A percentile compares a stretch with the other conserved stretches of the same genome.
Conservation (phyloP, 2,329 filamentous ascomycete genomes). For the Aspergillaceae sp. region DNA sequence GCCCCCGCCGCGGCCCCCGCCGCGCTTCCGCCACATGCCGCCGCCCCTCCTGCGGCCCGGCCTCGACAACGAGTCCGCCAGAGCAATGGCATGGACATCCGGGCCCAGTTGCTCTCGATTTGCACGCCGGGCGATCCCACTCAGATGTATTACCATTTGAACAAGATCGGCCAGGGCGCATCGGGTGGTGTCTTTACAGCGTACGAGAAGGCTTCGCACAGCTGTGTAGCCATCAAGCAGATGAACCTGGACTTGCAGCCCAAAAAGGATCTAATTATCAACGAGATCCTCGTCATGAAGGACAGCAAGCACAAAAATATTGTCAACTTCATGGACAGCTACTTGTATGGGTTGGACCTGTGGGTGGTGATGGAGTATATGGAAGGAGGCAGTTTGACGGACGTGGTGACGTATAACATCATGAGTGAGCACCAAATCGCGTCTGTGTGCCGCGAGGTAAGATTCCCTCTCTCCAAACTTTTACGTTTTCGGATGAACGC, state of each 20-base stretch:
- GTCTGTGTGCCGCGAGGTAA: slow-evolving; percentile 77
- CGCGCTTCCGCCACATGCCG: slow-evolving; percentile 18
- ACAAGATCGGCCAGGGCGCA: slow-evolving; percentile 94
- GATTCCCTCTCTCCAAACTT: slow-evolving; percentile 11
- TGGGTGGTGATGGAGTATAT: slow-evolving; percentile 99
- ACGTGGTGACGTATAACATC: slow-evolving; percentile 98
- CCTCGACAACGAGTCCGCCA: slow-evolving; percentile 71
- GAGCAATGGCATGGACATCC: slow-evolving; percentile 72
- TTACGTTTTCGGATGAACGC: slow-evolving; percentile 4
- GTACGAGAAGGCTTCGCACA: slow-evolving; percentile 72
- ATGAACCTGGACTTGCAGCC: slow-evolving; percentile 99
- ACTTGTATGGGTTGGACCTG: slow-evolving; percentile 76
- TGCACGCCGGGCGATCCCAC: slow-evolving; percentile 86
- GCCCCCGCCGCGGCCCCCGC: slow-evolving; percentile 11
- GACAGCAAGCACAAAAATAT: slow-evolving; percentile 98
- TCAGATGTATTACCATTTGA: slow-evolving; percentile 75
- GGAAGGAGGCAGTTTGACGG: slow-evolving; percentile 94
- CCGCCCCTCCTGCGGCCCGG: slow-evolving; percentile 51
- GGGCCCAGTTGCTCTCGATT: slow-evolving; percentile 75
- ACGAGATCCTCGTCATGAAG: slow-evolving; percentile 98
- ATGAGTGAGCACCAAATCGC: slow-evolving; percentile 98
- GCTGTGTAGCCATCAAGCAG: slow-evolving; percentile 95
- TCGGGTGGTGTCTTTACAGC: slow-evolving; percentile 94
- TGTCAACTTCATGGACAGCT: slow-evolving; percentile 98
- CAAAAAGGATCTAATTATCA: slow-evolving; percentile 98